These are phyloP conservation scores for Amanita muscaria DNA, from an alignment of 768 basidiomycete genomes.

Conservation along the genomic window DNA sequence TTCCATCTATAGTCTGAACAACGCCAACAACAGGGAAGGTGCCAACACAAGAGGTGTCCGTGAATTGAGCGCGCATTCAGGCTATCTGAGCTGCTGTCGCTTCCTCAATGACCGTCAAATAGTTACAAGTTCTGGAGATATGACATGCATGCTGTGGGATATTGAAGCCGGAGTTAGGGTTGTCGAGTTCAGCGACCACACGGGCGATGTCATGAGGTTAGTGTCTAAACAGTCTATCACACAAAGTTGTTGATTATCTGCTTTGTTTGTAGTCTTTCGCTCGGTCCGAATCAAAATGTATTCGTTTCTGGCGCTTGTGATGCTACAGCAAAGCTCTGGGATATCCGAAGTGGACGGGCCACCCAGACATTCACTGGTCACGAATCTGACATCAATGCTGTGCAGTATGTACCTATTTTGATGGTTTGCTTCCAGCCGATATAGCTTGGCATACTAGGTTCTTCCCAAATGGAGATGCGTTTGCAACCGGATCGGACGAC, in stretches of 20 bases:
- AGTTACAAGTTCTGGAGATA: conserved; percentile 94
- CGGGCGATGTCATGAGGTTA: conserved; percentile 99
- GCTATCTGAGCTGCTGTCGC: conserved; percentile 95
- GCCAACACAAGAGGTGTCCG: conserved; percentile 81
- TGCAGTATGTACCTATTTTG: conserved; percentile 58
- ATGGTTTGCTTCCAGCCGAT: conserved; percentile 9
- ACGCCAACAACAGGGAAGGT: conserved; percentile 45
- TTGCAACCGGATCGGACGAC: conserved; percentile 97
- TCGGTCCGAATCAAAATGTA: conserved; percentile 86
- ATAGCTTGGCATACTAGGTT: conserved; percentile 51
- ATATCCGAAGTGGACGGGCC: conserved; percentile 94
- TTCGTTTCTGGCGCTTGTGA: conserved; percentile 99
- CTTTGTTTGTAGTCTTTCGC: conserved; percentile 69
- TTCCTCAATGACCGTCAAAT: conserved; percentile 99
- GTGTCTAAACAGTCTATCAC: conserved; percentile 17
- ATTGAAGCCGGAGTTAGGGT: conserved; percentile 95
- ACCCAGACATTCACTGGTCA: conserved; percentile 98
- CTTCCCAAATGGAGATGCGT: conserved; percentile 99
- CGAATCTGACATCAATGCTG: conserved; percentile 98
- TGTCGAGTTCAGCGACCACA: conserved; percentile 99
- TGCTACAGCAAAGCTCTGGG: conserved; percentile 98
- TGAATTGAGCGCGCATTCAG: conserved; percentile 94
- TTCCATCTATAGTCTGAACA: conserved; percentile 92
- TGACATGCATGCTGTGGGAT: conserved; percentile 99
- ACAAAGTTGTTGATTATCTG: conserved; percentile 10